A percentile compares a stretch with the other conserved stretches of the same genome.
These are phyloP conservation scores for Tetrahymena malaccensis DNA, from an alignment of 73 alveolate genomes.

Conservation along the genomic window DNA sequence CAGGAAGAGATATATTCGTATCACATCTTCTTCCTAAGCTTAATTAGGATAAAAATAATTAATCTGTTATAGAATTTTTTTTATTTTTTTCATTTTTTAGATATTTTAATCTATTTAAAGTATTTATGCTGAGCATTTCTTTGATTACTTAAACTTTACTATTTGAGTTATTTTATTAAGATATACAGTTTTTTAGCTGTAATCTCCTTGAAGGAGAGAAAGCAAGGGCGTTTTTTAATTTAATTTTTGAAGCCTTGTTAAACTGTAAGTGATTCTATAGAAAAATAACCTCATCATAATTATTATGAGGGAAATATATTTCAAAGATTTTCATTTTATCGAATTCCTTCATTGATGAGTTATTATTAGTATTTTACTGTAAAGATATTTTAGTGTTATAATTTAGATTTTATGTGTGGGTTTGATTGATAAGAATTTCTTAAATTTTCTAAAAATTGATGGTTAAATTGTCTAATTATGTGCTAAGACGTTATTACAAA, in stretches of 20 bases:
- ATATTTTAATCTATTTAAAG: not conserved
- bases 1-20: not conserved
- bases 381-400: not conserved
- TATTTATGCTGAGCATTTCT: not conserved
- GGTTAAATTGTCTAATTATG: not conserved
- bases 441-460: not conserved
- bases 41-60: not conserved
- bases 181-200: not conserved
- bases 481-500: not conserved
- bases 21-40: not conserved
- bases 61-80: not conserved
- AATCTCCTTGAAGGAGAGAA: not conserved
- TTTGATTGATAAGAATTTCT: not conserved
- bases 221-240: not conserved
- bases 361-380: not conserved
- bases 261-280: not conserved
- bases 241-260: not conserved
- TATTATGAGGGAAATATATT: not conserved
- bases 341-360: not conserved
- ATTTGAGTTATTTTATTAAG: not conserved
- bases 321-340: not conserved
- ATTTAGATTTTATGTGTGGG: not conserved
- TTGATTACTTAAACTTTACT: not conserved
- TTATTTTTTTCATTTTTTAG: not conserved
- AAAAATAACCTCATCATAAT: not conserved